phyloP scores from a whole-genome alignment of 805 yeast species.

The Blastobotrys attinorum region DNA sequence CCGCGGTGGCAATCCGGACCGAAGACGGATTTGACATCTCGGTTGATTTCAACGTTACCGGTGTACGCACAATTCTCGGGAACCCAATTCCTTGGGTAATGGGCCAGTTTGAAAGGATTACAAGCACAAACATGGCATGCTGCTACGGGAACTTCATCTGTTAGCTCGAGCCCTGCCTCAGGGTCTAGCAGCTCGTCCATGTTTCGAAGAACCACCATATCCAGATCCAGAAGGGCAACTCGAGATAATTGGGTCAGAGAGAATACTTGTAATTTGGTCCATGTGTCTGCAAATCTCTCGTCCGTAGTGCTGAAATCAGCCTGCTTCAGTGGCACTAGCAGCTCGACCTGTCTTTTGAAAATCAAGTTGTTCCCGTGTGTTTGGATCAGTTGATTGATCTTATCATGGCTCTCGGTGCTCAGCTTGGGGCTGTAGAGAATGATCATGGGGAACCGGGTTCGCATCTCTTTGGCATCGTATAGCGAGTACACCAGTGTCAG shows the following conservation, averaged over 20 bases:
- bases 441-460: slow-evolving; percentile 44
- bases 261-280: slow-evolving; percentile 55
- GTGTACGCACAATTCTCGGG: slow-evolving; percentile 45
- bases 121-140: slow-evolving; percentile 58
- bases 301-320: slow-evolving; percentile 38
- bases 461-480: slow-evolving; percentile 21
- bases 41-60: too few species aligned
- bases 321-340: slow-evolving; percentile 35
- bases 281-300: slow-evolving; percentile 50
- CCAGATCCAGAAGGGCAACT: slow-evolving; percentile 50
- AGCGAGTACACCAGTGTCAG: slow-evolving; percentile 44
- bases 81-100: slow-evolving; percentile 49
- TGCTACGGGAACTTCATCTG: slow-evolving; percentile 32
- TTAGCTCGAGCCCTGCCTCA: neutral
- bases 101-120: slow-evolving; percentile 44
- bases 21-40: slow-evolving; percentile 15
- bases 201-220: slow-evolving; percentile 48
- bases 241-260: slow-evolving; percentile 43
- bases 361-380: too few species aligned
- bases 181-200: slow-evolving; percentile 54
- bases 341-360: slow-evolving; percentile 34
- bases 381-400: slow-evolving; percentile 33
- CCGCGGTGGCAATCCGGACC: slow-evolving; percentile 40
- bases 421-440: slow-evolving; percentile 47
- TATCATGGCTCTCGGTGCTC: slow-evolving; percentile 34